Conservation (phyloP, 768 basidiomycete genomes). For the Amanita pseudoporphyria region DNA sequence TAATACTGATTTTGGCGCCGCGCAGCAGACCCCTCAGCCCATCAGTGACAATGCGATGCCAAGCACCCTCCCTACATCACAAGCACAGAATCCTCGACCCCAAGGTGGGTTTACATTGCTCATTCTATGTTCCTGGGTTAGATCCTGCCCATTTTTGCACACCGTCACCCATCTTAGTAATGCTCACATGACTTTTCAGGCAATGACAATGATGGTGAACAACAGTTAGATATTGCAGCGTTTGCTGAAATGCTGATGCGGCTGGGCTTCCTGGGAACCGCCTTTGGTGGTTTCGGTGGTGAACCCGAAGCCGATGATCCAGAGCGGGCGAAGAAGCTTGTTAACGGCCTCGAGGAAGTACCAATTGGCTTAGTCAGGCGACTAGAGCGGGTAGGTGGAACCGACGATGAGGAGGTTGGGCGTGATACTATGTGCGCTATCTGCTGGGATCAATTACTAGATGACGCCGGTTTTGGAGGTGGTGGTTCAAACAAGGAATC, state of each 20-base stretch:
- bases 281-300: conserved; percentile 16
- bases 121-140: not conserved
- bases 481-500: conserved; percentile 14
- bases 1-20: not conserved
- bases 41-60: not conserved
- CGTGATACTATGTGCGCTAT: conserved; percentile 54
- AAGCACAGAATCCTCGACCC: not conserved
- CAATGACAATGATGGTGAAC: not conserved
- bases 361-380: conserved; percentile 57
- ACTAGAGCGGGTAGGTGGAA: conserved; percentile 41
- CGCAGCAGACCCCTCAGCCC: not conserved
- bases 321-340: conserved; percentile 51
- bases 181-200: conserved; percentile 5
- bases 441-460: conserved; percentile 64
- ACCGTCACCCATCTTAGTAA: not conserved
- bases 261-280: conserved; percentile 13
- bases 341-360: conserved; percentile 58
- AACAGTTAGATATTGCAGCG: not conserved
- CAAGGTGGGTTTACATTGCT: conserved; percentile 6
- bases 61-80: not conserved
- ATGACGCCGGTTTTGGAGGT: conserved; percentile 26
- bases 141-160: not conserved
- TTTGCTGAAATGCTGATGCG: conserved; percentile 12
- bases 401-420: conserved; percentile 19
- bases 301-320: conserved; percentile 47